Evolutionary conservation across 169 alveolate species (phyloP), one percentile per base, ranked within the genome.

Genomic region (Plasmodium gaboni): DNA sequence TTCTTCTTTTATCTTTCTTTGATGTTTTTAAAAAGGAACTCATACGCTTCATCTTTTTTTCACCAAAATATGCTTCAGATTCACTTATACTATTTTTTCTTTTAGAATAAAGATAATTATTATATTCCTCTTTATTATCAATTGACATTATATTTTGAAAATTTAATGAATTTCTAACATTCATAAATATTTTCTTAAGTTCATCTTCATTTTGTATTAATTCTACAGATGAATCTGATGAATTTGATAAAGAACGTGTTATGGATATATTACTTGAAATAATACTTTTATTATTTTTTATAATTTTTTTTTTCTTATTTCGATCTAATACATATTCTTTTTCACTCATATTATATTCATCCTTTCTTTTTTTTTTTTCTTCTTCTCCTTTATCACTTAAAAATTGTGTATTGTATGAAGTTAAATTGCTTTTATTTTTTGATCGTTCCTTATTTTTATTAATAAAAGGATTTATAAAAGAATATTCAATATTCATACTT

Each of bases 141-240:
- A 42, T 65, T 15, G 78, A 26, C 92, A 86, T 86, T 24, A 86
- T 72, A 28, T 86, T 86, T 44, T 86, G 92, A 2, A 86, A 48
- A 70, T 71, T 86, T 74, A 86, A 60, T 51, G 92, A 86, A 46
- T 67, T 86, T 53, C 92, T 86, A 26, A 74, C 92, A 71, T 55
- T 86, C 78, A 60, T 69, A 51, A 86, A 86, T 60, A 86, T 71
- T 86, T 48, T 86, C 48, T 68, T 44, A 38, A 86, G 53, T 44
- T 86, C 92, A 9, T 86, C 74, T 26, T 86, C 92, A 42, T 86
- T 67, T 71, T 86, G 92, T 19, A 86, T 44, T 26, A 86, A 57
- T 70, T 86, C 87, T 28, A 86, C 87, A n/a, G 92, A 86, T 8
- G 92, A 80, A n/a, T 65, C 38, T 3, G 92, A 71, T 28, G 83